Base-by-base conservation (phyloP, 2,329 filamentous ascomycete species). In the Fusarium globosum region DNA sequence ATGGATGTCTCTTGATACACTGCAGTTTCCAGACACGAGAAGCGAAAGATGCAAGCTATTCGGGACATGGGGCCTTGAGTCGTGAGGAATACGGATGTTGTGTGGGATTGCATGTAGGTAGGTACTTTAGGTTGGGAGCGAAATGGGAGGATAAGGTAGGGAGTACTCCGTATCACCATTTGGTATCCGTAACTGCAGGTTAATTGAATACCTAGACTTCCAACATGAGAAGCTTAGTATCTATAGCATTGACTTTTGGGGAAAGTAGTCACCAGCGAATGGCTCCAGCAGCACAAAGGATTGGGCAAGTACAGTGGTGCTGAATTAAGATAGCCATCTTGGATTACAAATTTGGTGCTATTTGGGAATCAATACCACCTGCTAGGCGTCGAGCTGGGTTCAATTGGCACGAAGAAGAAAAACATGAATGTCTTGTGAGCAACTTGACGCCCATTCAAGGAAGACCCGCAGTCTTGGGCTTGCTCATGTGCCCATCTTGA, bases 401-500 rank as follows among this genome's bases (percentile, higher is more conserved):
- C 67, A 71, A 71, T 64, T 65, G 60, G 67, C 65, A 64, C 43
- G 48, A 51, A 23, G 16, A 23, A 23, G 23, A 43, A 52, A 38
- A 69, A 64, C 36, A 71, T 68, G 46, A 61, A 65, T 49, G 76
- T 76, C 69, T 73, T 65, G 75, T 72, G 65, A 76, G 69, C 72
- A 69, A 62, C 57, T 43, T 65, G 49, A 73, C 60, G 53, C 63
- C 71, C 61, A 72, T 74, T 69, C 60, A 57, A 63, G 65, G 59
- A 76, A 69, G 77, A 82, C 79, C 82, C 82, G 79, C 81, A 83
- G 76, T 72, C 73, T 81, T 83, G 79, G 82, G 82, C 81, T 81
- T 82, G 83, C 82, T 86, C 84, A 86, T 86, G 84, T 86, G 84
- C 81, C 79, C 83, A 82, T 81, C 83, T 78, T 80, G 80, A 84